Percentiles rank a stretch among this genome's conserved stretches.
phyloP scores from a whole-genome alignment of 805 yeast genomes.

The Gaillardinia entomophila region DNA sequence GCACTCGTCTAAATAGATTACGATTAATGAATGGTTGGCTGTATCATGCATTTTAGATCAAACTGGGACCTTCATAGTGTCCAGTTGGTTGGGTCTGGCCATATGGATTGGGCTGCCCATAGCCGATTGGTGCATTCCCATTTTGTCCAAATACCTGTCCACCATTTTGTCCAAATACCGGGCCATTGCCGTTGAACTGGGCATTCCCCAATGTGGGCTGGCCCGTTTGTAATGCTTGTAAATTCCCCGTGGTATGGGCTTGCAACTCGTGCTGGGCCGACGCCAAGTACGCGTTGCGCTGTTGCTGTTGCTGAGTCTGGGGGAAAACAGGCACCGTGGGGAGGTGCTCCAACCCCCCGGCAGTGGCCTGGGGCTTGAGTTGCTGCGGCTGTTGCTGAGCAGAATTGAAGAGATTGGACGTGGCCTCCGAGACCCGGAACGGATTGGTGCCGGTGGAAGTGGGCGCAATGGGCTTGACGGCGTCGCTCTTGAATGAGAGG shows the following conservation, averaged over 20 bases:
- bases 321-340: constrained; percentile 69
- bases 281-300: constrained; percentile 27
- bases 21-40: background rate
- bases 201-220: too few relatives aligned
- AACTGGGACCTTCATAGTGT: background rate
- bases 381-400: constrained; percentile 17
- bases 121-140: too few relatives aligned
- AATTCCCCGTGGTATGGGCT: constrained; percentile 13
- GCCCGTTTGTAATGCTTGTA: too few relatives aligned
- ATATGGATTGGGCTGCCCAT: too few relatives aligned
- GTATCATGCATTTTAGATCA: background rate
- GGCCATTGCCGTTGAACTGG: too few relatives aligned
- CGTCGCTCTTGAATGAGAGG: constrained; percentile 14
- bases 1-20: background rate
- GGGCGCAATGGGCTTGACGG: constrained; percentile 14
- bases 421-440: constrained; percentile 40
- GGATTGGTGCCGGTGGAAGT: constrained; percentile 57
- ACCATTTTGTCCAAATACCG: too few relatives aligned
- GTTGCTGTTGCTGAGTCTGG: constrained; percentile 47
- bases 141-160: too few relatives aligned
- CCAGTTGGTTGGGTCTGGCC: too few relatives aligned
- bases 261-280: constrained; percentile 33
- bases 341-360: constrained; percentile 66
- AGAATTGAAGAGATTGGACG: constrained; percentile 24
- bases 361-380: constrained; percentile 51